Evolutionary conservation across 1,139 yeast genomes (phyloP), one percentile per base, ranked within the genome.

Genomic region (Nakaseomyces uthaithaninus): DNA sequence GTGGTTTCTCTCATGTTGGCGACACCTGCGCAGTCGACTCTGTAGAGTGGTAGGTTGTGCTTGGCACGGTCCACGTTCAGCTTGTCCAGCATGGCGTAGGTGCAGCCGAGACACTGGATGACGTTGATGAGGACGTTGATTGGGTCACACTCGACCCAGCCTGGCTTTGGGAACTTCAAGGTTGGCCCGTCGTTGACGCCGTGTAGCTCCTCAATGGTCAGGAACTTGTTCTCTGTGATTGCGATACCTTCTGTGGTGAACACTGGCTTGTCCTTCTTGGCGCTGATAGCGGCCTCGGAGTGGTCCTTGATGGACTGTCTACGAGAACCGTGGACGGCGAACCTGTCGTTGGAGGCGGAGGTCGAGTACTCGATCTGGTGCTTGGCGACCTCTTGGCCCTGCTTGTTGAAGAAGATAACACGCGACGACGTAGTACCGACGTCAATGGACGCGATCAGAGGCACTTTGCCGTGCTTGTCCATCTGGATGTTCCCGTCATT

Each of bases 1-100:
- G 95, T 82, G 36, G 97, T 87, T 65, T 89, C 96, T 60, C 97
- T 77, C 91, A 89, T 93, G 65, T 87, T 89, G 45, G 96, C 93
- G 53, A 89, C 76, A 36, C 96, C 95, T 51, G 89, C 73, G 41
- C 80, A 72, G 43, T 57, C 71, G 43, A 81, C 73, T 51, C 66
- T 68, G 62, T 75, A 80, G 46, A 71, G 74, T 43, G 71, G 62
- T 49, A 71, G 64, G 45, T 71, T 66, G 40, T 67, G 65, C 1
- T 72, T 68, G 40, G 67, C 67, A 49, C 75, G 73, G 26, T 59
- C 62, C 33, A 55, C 51, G 63, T 80, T 80, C 49, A 77, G 61
- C 46, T 68, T 70, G 45, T 80, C 70, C 52, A 80, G 66, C 14
- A 78, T 67, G 40, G 74, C 67, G 53, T 79, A 64, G 55, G 84